Evolutionary conservation across 148 eudicot species (phyloP).

Genomic region (Vaccinium myrtillus): DNA sequence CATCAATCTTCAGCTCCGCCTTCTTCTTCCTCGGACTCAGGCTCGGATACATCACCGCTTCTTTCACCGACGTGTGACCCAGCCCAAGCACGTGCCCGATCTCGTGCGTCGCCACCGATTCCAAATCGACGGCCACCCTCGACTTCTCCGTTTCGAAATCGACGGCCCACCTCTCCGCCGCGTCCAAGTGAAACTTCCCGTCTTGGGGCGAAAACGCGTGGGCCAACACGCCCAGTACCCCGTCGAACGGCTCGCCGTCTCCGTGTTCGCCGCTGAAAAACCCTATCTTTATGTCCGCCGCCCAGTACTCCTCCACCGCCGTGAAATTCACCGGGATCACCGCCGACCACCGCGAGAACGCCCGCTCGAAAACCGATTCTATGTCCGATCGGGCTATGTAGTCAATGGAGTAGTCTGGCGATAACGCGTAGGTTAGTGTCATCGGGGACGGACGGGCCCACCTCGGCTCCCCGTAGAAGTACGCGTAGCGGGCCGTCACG

Average conservation of each 20-base stretch:
- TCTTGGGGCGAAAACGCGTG: conserved; percentile 58
- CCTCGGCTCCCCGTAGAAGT: conserved; percentile 56
- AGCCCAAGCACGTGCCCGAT: conserved; percentile 65
- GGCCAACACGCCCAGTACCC: conserved; percentile 48
- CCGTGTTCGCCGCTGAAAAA: conserved; percentile 57
- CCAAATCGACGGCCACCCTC: conserved; percentile 48
- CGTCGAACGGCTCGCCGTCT: conserved; percentile 65
- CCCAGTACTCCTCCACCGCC: conserved; percentile 18
- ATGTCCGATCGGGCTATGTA: conserved; percentile 25
- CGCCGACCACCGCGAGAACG: conserved; percentile 52
- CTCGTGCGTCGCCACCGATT: conserved; percentile 65
- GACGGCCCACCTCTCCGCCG: conserved; percentile 62
- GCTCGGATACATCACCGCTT: conserved; percentile 62
- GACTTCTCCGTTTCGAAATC: conserved; percentile 36
- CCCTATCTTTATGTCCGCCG: conserved; percentile 50
- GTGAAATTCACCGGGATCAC: conserved; percentile 53
- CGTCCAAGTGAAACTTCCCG: conserved; percentile 53
- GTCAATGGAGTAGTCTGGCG: conserved; percentile 16
- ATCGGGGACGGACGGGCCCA: conserved; percentile 41
- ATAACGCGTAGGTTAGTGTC: conserved; percentile 51
- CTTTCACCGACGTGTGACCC: conserved; percentile 48
- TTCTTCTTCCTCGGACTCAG: conserved; percentile 44
- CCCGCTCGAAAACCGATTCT: conserved; percentile 36
- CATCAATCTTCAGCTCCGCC: conserved; percentile 52
- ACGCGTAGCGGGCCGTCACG: conserved; percentile 37